A percentile compares a stretch with the other conserved stretches of the same genome.
These are phyloP conservation scores for Cyclostephanos tholiformis DNA, from an alignment of 108 stramenopile species.

Conservation along the genomic window DNA sequence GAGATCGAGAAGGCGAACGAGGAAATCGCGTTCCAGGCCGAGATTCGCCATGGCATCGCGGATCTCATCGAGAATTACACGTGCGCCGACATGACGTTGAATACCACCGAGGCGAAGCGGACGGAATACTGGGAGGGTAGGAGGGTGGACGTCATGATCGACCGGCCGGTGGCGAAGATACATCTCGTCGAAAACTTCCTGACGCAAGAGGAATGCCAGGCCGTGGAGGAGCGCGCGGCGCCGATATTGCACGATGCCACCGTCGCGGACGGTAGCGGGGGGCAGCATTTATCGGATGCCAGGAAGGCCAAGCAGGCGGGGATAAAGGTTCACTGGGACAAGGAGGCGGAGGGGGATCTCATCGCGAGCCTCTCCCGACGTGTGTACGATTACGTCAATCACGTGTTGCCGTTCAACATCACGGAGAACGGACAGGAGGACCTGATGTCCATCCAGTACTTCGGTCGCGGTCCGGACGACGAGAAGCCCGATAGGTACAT, in stretches of 20 bases:
- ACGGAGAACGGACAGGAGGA: slow-evolving; percentile 83
- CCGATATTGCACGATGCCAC: slow-evolving; percentile 71
- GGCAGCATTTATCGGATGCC: slow-evolving; percentile 55
- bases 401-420: slow-evolving; percentile 70
- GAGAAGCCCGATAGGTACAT: slow-evolving; percentile 86
- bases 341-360: slow-evolving; percentile 59
- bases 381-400: slow-evolving; percentile 84
- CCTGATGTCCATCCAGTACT: slow-evolving; percentile 87
- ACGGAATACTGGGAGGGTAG: slow-evolving; percentile 30
- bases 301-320: slow-evolving; percentile 87
- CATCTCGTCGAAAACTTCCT: slow-evolving; percentile 83
- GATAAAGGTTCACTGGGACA: slow-evolving; percentile 66
- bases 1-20: slow-evolving; percentile 63
- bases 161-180: slow-evolving; percentile 71
- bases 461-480: slow-evolving; percentile 75
- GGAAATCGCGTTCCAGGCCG: slow-evolving; percentile 68
- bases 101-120: slow-evolving; percentile 52
- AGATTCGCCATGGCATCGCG: slow-evolving; percentile 61
- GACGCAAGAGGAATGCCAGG: slow-evolving; percentile 80
- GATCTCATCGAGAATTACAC: slow-evolving; percentile 80
- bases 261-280: slow-evolving; percentile 86
- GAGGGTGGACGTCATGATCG: slow-evolving; percentile 65
- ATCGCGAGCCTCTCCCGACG: slow-evolving; percentile 68
- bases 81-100: slow-evolving; percentile 64
- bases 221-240: slow-evolving; percentile 65